Evolutionary conservation across 2,329 filamentous ascomycete species (phyloP).

Genomic region (Aspergillus fructus): DNA sequence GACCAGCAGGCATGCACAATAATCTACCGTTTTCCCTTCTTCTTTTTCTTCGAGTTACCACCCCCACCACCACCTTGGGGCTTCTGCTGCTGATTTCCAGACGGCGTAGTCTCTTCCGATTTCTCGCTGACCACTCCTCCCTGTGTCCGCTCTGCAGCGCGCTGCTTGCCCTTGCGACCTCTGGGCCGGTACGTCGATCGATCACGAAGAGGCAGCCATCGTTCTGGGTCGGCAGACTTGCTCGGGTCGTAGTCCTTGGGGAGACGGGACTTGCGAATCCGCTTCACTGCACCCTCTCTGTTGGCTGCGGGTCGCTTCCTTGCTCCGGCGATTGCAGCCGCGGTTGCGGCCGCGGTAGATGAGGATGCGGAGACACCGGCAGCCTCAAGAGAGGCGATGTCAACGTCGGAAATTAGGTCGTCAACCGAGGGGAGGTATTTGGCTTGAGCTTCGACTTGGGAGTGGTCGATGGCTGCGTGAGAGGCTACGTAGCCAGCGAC

Average conservation of each 20-base stretch:
- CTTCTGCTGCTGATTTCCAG: constrained; percentile 31
- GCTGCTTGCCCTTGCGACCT: constrained; percentile 88
- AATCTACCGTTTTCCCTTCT: constrained; percentile 49
- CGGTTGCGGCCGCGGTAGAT: constrained; percentile 28
- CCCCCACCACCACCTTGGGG: constrained; percentile 36
- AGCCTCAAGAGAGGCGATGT: constrained; percentile 45
- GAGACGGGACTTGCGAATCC: constrained; percentile 46
- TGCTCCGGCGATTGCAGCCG: constrained; percentile 33
- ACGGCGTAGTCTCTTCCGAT: constrained; percentile 52
- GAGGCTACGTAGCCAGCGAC: constrained; percentile 85
- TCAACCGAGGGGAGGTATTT: constrained; percentile 39
- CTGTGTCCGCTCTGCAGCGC: constrained; percentile 75
- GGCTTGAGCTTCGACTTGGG: constrained; percentile 36
- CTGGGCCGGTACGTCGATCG: constrained; percentile 86
- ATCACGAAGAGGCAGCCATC: constrained; percentile 90
- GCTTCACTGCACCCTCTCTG: constrained; percentile 38
- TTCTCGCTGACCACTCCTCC: constrained; percentile 78
- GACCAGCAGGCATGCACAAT: neutral
- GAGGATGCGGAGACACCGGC: constrained; percentile 43
- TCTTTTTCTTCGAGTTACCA: constrained; percentile 49
- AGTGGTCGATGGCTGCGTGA: constrained; percentile 56
- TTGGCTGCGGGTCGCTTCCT: constrained; percentile 42
- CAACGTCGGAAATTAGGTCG: constrained; percentile 45
- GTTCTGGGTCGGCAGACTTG: constrained; percentile 82
- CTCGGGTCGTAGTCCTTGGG: constrained; percentile 61